Conservation (phyloP, 495 filamentous ascomycete species). For the Hypoxylon fragiforme region DNA sequence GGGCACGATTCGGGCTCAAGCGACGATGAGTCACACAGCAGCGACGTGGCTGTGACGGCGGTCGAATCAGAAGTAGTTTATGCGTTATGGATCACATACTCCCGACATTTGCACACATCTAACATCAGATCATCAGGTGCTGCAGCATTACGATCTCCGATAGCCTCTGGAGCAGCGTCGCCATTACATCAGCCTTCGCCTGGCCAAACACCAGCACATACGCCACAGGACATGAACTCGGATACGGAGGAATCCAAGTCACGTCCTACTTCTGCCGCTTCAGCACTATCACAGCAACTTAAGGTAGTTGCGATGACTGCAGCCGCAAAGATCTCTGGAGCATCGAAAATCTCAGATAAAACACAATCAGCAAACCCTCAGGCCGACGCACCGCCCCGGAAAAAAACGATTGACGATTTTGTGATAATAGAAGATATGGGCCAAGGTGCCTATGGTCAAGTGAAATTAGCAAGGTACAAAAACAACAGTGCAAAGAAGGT, state of each 20-base stretch:
- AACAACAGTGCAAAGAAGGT: conserved; percentile 74
- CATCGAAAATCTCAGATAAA: conserved; percentile 41
- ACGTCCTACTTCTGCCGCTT: conserved; percentile 46
- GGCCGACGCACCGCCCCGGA: conserved; percentile 44
- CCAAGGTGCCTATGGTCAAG: conserved; percentile 95
- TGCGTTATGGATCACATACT: conserved; percentile 97
- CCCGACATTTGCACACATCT: conserved; percentile 81
- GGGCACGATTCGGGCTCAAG: conserved; percentile 48
- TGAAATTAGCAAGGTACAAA: conserved; percentile 92
- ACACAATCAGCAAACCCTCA: conserved; percentile 31
- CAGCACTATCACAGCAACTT: conserved; percentile 74
- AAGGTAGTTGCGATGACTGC: conserved; percentile 64
- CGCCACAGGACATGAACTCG: conserved; percentile 55
- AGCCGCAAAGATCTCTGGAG: conserved; percentile 51
- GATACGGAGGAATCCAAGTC: conserved; percentile 48
- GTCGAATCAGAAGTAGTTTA: conserved; percentile 78
- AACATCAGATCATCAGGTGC: conserved; percentile 45
- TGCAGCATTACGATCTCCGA: conserved; percentile 59
- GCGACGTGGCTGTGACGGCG: conserved; percentile 34
- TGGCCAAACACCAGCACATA: conserved; percentile 63
- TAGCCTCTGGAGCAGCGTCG: conserved; percentile 61
- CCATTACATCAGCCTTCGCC: conserved; percentile 78
- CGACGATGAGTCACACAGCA: conserved; percentile 49
- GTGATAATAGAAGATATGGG: conserved; percentile 97
- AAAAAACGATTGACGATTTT: conserved; percentile 89